These are phyloP conservation scores for Aspergillus spinulosporus DNA, from an alignment of 2,329 filamentous ascomycete species.

Conservation along the genomic window DNA sequence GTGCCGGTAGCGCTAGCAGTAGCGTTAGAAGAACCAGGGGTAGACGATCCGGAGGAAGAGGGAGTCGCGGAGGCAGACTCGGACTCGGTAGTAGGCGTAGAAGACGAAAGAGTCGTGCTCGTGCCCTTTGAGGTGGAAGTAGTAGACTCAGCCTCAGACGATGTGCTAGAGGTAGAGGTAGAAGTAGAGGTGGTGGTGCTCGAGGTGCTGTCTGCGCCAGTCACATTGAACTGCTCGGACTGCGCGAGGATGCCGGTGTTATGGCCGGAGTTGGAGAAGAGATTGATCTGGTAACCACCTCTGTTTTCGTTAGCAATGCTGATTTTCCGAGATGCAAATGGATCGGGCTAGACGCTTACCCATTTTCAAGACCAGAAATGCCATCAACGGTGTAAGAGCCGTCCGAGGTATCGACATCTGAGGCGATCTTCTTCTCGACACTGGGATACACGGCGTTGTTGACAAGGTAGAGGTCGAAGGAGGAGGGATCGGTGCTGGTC, in stretches of 20 bases:
- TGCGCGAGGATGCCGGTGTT: slow-evolving; percentile 47
- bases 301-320: slow-evolving; percentile 19
- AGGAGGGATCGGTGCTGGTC: slow-evolving; percentile 41
- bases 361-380: slow-evolving; percentile 26
- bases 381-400: slow-evolving; percentile 38
- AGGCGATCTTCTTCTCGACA: slow-evolving; percentile 35
- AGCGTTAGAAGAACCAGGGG: slow-evolving; percentile 6
- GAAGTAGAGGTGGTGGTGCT: slow-evolving; percentile 17
- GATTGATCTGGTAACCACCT: slow-evolving; percentile 44
- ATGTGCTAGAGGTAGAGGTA: slow-evolving; percentile 16
- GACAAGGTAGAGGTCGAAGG: slow-evolving; percentile 44
- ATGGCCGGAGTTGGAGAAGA: slow-evolving; percentile 33
- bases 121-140: slow-evolving; percentile 14
- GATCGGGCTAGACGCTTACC: slow-evolving; percentile 21
- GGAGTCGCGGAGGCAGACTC: slow-evolving; percentile 14
- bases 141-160: not conserved
- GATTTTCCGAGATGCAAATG: no score
- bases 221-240: slow-evolving; percentile 38
- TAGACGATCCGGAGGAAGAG: slow-evolving; percentile 17
- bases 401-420: slow-evolving; percentile 38
- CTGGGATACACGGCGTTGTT: slow-evolving; percentile 40
- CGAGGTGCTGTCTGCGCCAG: slow-evolving; percentile 19
- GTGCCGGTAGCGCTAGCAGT: slow-evolving; percentile 6
- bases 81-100: not conserved
- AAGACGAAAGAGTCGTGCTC: not conserved